Conservation (phyloP, 805 yeast species). For the Gaillardinia entomophila region DNA sequence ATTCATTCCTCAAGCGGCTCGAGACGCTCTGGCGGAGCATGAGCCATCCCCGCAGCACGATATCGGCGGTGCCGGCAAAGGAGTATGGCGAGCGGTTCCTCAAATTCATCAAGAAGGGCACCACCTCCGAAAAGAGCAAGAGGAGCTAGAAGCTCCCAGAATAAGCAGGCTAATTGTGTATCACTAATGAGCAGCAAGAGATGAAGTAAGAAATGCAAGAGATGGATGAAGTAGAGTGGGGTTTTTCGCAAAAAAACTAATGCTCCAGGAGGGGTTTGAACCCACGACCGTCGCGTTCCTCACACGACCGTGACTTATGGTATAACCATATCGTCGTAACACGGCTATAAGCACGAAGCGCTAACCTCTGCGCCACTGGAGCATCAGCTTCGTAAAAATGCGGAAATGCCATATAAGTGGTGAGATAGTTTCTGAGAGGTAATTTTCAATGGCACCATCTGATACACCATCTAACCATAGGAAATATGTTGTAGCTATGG, state of each 20-base stretch:
- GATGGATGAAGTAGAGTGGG: no score
- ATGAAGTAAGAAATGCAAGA: no score
- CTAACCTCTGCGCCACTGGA: conserved; percentile 52
- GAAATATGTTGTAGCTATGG: no score
- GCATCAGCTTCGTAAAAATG: conserved; percentile 16
- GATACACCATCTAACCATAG: no score
- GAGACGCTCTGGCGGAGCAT: conserved; percentile 85
- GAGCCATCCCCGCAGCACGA: conserved; percentile 58
- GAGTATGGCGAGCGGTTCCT: conserved; percentile 89
- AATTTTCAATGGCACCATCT: no score
- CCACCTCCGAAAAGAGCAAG: conserved; percentile 8
- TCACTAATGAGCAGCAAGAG: no score
- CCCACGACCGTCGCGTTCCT: conserved; percentile 54
- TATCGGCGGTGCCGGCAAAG: conserved; percentile 84
- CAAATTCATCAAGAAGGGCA: conserved; percentile 50
- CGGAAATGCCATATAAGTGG: no score
- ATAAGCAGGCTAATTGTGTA: no score
- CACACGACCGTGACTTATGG: conserved; percentile 49
- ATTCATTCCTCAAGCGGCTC: conserved; percentile 63
- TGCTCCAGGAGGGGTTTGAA: conserved; percentile 51
- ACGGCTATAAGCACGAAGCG: conserved; percentile 51
- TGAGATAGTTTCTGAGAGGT: no score
- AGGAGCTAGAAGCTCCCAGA: no score
- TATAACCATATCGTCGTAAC: conserved; percentile 37
- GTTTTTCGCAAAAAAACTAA: conserved; percentile 28